Percentiles rank a stretch among this genome's conserved stretches.
These are phyloP conservation scores for Pseudophaeomoniella oleicola DNA, from an alignment of 2,329 filamentous ascomycete species.

Conservation along the genomic window DNA sequence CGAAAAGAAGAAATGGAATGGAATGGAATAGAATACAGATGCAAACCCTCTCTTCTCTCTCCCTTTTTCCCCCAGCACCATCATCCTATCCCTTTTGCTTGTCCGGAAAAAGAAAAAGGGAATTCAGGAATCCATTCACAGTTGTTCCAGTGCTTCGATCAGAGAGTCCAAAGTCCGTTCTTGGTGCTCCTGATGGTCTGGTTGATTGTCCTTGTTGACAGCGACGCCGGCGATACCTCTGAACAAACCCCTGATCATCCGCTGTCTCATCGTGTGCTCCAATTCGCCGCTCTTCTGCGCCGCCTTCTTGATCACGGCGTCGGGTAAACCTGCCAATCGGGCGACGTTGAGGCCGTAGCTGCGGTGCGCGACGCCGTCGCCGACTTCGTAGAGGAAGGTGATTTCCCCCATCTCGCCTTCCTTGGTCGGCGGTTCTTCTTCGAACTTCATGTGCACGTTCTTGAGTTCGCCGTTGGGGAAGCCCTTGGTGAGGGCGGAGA, in stretches of 20 bases:
- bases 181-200: no score
- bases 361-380: conserved; percentile 78
- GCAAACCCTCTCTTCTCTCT: no score
- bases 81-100: no score
- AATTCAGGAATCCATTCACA: not conserved
- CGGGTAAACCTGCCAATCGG: conserved; percentile 65
- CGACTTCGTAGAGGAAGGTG: conserved; percentile 88
- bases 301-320: conserved; percentile 62
- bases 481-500: conserved; percentile 57
- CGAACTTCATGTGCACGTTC: conserved; percentile 94
- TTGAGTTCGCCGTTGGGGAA: conserved; percentile 51
- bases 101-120: no score
- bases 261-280: conserved; percentile 55
- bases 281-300: conserved; percentile 65
- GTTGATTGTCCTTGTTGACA: not conserved
- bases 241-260: conserved; percentile 36
- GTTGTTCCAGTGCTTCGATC: not conserved
- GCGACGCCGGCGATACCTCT: conserved; percentile 12
- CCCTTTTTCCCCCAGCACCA: no score
- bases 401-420: conserved; percentile 50
- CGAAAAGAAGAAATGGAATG: no score
- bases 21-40: not conserved
- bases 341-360: conserved; percentile 94
- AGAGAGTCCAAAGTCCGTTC: not conserved
- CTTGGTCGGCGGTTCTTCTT: conserved; percentile 34